Percentiles rank a stretch among this genome's conserved stretches.
Conservation (phyloP, 257 asterid genomes). For the Cruciata laevipes region DNA sequence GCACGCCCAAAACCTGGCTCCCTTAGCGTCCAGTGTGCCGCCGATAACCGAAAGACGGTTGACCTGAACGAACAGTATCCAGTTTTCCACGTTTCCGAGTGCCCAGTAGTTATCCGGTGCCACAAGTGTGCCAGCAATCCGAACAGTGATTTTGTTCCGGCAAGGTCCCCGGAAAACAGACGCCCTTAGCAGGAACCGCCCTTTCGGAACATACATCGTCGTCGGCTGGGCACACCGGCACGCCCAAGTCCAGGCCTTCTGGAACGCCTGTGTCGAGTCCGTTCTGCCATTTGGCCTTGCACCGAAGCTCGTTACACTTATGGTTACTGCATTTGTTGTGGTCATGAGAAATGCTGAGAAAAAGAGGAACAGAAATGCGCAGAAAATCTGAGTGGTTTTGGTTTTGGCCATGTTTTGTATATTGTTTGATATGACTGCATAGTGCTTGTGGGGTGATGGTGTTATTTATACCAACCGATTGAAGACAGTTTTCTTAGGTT, state of each 20-base stretch:
- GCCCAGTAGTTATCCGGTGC: constrained; percentile 41
- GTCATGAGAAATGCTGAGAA: constrained; percentile 4
- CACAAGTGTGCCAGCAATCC: constrained; percentile 47
- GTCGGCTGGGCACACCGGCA: constrained; percentile 44
- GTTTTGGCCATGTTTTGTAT: constrained; percentile 18
- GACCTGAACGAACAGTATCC: constrained; percentile 56
- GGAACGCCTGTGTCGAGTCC: constrained; percentile 56
- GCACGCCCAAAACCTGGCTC: constrained; percentile 51
- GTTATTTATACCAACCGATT: neutral
- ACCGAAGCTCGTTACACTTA: constrained; percentile 48
- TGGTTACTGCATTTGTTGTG: constrained; percentile 25
- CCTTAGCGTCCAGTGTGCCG: constrained; percentile 53
- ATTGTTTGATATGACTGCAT: neutral
- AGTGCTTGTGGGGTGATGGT: neutral
- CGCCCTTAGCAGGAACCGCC: constrained; percentile 37
- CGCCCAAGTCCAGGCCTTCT: constrained; percentile 56
- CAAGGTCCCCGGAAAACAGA: constrained; percentile 56
- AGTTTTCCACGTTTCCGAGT: constrained; percentile 34
- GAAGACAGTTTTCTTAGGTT: neutral
- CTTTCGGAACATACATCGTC: constrained; percentile 48
- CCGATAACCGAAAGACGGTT: constrained; percentile 37
- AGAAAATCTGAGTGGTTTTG: constrained; percentile 1
- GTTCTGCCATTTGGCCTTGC: constrained; percentile 57
- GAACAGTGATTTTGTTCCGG: constrained; percentile 29
- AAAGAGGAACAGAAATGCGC: constrained; percentile 13